These are phyloP conservation scores for Schizopora paradoxa DNA, from an alignment of 1,284 basidiomycete species.

Conservation along the genomic window DNA sequence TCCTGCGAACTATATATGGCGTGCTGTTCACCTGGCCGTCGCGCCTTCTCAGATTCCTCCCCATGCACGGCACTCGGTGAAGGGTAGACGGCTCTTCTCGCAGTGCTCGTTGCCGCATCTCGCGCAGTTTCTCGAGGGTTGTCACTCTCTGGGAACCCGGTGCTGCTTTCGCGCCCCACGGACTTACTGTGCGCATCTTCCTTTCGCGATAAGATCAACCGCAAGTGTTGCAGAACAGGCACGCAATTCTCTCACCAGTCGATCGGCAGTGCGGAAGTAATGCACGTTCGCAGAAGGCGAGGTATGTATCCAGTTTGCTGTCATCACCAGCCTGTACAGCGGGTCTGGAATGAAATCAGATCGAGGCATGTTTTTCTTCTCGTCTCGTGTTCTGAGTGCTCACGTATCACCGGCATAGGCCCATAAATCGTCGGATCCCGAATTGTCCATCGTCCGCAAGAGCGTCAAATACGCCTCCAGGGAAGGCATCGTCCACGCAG, in stretches of 20 bases:
- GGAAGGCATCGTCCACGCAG: constrained; percentile 58
- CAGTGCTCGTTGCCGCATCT: constrained; percentile 11
- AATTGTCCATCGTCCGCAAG: constrained; percentile 37
- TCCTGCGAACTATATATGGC: constrained; percentile 56
- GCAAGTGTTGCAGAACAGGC: not conserved
- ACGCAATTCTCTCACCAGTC: constrained; percentile 5
- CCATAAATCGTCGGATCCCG: constrained; percentile 21
- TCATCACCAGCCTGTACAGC: constrained; percentile 8
- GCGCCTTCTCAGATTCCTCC: constrained; percentile 9
- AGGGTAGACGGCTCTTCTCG: not conserved
- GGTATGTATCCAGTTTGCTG: constrained; percentile 30
- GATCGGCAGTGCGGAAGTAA: constrained; percentile 18
- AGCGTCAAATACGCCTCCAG: constrained; percentile 46
- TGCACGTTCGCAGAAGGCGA: constrained; percentile 27
- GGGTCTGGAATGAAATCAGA: not conserved
- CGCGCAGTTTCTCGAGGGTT: constrained; percentile 17
- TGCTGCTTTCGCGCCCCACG: not conserved
- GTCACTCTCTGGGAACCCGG: not conserved
- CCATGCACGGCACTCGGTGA: not conserved
- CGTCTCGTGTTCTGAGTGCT: constrained; percentile 7
- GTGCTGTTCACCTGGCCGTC: constrained; percentile 52
- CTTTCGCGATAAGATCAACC: constrained; percentile 3
- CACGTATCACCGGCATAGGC: constrained; percentile 8
- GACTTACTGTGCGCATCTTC: not conserved
- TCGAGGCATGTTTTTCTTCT: constrained; percentile 5